These are phyloP conservation scores for Geoglossum cookeanum DNA, from an alignment of 2,329 filamentous ascomycete genomes.

Conservation along the genomic window DNA sequence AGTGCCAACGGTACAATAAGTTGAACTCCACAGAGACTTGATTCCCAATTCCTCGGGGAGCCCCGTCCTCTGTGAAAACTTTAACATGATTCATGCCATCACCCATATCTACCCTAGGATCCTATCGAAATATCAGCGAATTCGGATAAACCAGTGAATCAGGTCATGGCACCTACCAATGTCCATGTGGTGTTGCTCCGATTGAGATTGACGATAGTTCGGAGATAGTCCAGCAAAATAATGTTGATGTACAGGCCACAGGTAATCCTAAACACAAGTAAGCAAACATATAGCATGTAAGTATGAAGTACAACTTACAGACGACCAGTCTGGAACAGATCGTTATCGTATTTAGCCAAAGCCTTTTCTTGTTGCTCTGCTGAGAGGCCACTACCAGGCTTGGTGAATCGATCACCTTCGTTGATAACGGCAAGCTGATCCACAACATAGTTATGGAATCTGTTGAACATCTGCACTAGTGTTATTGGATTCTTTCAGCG, in stretches of 20 bases:
- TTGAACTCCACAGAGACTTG: slow-evolving; percentile 81
- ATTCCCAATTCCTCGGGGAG: slow-evolving; percentile 58
- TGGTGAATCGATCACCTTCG: slow-evolving; percentile 58
- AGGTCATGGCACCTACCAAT: slow-evolving; percentile 23
- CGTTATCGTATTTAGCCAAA: slow-evolving; percentile 55
- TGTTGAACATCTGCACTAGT: slow-evolving; percentile 33
- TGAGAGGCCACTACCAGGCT: slow-evolving; percentile 32
- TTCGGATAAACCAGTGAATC: slow-evolving; percentile 3
- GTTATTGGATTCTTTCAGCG: not conserved
- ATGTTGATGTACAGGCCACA: slow-evolving; percentile 64
- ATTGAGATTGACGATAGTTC: slow-evolving; percentile 58
- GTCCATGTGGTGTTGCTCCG: slow-evolving; percentile 60
- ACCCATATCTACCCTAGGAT: slow-evolving; percentile 52
- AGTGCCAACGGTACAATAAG: slow-evolving; percentile 75
- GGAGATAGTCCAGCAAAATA: slow-evolving; percentile 57
- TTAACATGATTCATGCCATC: slow-evolving; percentile 10
- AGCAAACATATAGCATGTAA: slow-evolving; percentile 8
- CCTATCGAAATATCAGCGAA: slow-evolving; percentile 17
- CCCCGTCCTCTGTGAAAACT: slow-evolving; percentile 21
- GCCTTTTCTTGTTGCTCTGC: slow-evolving; percentile 29
- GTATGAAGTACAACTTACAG: slow-evolving; percentile 22
- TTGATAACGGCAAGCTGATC: slow-evolving; percentile 70
- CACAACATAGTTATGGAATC: slow-evolving; percentile 75
- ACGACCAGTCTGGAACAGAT: slow-evolving; percentile 60
- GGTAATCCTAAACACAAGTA: slow-evolving; percentile 29